Percentiles rank a stretch among this genome's conserved stretches.
Evolutionary conservation across 1,284 basidiomycete species (phyloP).

Genomic region (Tilletiaria anomala): DNA sequence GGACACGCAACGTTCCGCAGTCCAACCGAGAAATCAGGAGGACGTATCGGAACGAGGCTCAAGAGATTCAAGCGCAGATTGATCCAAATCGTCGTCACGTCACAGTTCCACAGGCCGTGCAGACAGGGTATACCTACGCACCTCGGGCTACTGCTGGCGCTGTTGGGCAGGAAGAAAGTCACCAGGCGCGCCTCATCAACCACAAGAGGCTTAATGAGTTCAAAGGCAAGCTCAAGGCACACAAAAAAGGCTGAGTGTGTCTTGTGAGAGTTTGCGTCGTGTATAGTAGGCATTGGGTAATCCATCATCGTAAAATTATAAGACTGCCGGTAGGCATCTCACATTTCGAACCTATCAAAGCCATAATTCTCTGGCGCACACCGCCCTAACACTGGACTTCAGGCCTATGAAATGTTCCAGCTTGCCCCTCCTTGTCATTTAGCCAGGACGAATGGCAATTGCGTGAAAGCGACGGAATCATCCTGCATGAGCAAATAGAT

Average conservation of each 20-base stretch:
- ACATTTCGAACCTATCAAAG: too few relatives aligned
- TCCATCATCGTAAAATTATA: too few relatives aligned
- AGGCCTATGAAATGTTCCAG: too few relatives aligned
- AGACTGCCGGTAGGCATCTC: too few relatives aligned
- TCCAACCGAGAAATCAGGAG: neutral
- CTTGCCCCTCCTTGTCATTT: too few relatives aligned
- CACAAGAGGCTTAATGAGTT: neutral
- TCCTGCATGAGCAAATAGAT: too few relatives aligned
- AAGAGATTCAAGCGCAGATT: neutral
- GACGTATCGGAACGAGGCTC: neutral
- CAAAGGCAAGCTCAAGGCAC: constrained; percentile 2
- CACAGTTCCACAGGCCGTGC: neutral
- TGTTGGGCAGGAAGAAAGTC: neutral
- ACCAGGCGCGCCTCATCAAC: neutral
- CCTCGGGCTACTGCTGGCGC: neutral
- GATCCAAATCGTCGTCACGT: neutral
- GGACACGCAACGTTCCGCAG: constrained; percentile 13
- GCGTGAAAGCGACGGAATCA: too few relatives aligned
- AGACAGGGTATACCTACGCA: neutral
- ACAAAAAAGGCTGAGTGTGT: constrained; percentile 1
- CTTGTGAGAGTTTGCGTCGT: too few relatives aligned
- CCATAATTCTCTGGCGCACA: too few relatives aligned
- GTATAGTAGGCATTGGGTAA: too few relatives aligned
- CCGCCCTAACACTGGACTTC: too few relatives aligned
- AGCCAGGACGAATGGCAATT: too few relatives aligned